A percentile compares a stretch with the other conserved stretches of the same genome.
These are phyloP conservation scores for Gamsiella multidivaricata DNA, from an alignment of 192 early-diverging fungal genomes.

Conservation along the genomic window DNA sequence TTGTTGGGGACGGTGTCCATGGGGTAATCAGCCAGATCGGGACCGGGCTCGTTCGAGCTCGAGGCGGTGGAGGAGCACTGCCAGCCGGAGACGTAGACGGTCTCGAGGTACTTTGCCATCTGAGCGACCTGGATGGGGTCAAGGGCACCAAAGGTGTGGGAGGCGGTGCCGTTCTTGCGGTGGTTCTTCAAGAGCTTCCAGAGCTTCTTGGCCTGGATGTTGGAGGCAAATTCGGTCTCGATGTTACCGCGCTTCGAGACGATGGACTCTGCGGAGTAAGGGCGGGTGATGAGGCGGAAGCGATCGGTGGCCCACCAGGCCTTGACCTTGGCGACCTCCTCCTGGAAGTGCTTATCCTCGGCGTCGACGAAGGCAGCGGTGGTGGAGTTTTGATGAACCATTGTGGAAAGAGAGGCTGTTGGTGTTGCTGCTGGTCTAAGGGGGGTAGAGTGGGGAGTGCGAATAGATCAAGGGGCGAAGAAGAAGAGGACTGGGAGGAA, in stretches of 20 bases:
- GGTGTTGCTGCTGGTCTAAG: background rate
- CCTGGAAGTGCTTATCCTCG: constrained; percentile 79
- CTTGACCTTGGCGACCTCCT: constrained; percentile 86
- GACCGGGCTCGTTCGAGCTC: constrained; percentile 94
- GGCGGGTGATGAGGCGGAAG: constrained; percentile 84
- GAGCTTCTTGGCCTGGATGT: constrained; percentile 92
- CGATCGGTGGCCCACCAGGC: constrained; percentile 88
- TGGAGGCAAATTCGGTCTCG: constrained; percentile 78
- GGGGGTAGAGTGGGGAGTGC: constrained; percentile 7
- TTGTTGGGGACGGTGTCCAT: constrained; percentile 99
- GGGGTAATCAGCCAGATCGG: constrained; percentile 98
- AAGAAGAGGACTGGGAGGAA: background rate
- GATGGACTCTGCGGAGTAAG: constrained; percentile 87
- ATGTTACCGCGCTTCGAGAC: constrained; percentile 91
- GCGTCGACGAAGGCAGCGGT: constrained; percentile 59
- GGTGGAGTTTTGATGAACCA: constrained; percentile 53
- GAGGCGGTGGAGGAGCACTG: constrained; percentile 97
- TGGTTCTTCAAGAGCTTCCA: constrained; percentile 85
- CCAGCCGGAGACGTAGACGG: constrained; percentile 98
- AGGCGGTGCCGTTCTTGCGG: constrained; percentile 81
- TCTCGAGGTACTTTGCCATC: constrained; percentile 97
- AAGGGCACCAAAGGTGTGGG: constrained; percentile 94
- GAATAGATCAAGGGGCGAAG: constrained; percentile 4
- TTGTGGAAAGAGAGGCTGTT: background rate
- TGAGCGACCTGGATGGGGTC: constrained; percentile 95